Conservation (phyloP, 2,329 filamentous ascomycete species). For the Chrysoporthe cubensis region DNA sequence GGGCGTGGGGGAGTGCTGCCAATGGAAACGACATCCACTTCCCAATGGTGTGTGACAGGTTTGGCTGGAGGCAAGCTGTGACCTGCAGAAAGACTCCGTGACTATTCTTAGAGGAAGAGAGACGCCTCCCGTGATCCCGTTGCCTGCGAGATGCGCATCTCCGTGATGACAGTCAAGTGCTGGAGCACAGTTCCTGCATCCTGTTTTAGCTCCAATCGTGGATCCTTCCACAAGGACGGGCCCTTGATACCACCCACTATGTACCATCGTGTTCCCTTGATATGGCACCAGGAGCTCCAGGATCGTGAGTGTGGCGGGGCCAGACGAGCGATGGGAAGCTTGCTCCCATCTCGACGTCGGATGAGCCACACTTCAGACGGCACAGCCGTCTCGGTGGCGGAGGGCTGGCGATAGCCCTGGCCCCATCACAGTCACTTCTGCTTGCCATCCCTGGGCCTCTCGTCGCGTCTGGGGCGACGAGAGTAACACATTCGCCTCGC, state of each 20-base stretch:
- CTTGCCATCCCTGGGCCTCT: neutral
- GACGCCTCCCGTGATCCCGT: neutral
- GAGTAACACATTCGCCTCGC: neutral
- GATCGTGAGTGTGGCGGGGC: neutral
- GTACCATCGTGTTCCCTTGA: neutral
- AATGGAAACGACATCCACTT: neutral
- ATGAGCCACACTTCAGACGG: neutral
- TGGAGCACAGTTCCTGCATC: neutral
- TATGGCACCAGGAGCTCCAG: neutral
- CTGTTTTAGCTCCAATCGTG: slow-evolving; percentile 6
- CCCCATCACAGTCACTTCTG: neutral
- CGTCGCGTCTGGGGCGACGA: neutral
- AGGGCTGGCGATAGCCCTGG: neutral
- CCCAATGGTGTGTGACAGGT: neutral
- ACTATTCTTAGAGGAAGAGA: slow-evolving; percentile 11
- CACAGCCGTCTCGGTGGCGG: neutral
- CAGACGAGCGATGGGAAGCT: neutral
- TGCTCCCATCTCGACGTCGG: neutral
- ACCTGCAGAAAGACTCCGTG: slow-evolving; percentile 13
- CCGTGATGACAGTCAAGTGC: slow-evolving; percentile 17
- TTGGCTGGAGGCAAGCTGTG: neutral
- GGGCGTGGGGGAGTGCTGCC: slow-evolving; percentile 8
- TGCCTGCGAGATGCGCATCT: neutral
- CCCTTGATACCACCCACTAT: neutral
- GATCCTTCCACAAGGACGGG: neutral